Conservation (phyloP, 192 early-diverging fungal genomes). For the Coemansia sp. region DNA sequence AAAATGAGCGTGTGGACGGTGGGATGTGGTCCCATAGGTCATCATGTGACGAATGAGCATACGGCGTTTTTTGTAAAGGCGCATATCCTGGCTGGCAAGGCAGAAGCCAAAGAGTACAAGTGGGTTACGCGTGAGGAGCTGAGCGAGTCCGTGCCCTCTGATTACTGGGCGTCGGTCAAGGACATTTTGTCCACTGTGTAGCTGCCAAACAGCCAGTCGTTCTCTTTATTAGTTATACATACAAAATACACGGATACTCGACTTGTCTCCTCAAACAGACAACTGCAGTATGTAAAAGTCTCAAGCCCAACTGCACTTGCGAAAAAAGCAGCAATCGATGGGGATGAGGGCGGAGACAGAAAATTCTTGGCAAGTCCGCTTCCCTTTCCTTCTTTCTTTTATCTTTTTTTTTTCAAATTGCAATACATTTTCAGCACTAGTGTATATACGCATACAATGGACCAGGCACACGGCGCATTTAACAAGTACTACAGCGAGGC, state of each 20-base stretch:
- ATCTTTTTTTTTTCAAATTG: background rate
- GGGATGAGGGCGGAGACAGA: too few relatives aligned
- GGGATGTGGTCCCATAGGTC: conserved; percentile 77
- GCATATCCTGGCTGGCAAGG: conserved; percentile 76
- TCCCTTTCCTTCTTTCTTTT: too few relatives aligned
- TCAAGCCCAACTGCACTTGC: too few relatives aligned
- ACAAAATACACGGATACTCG: too few relatives aligned
- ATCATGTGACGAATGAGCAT: conserved; percentile 52
- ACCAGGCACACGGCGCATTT: conserved; percentile 37
- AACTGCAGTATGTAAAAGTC: too few relatives aligned
- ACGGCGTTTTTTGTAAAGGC: conserved; percentile 86
- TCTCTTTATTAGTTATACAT: too few relatives aligned
- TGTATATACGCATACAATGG: conserved; percentile 25
- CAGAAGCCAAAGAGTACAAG: conserved; percentile 38
- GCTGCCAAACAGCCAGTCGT: too few relatives aligned
- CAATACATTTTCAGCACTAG: background rate
- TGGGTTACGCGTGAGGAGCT: conserved; percentile 53
- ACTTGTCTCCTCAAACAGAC: too few relatives aligned
- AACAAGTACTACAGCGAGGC: conserved; percentile 42
- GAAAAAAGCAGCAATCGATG: too few relatives aligned
- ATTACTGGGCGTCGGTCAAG: conserved; percentile 50
- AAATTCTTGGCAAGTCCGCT: too few relatives aligned
- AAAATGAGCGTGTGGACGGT: conserved; percentile 85
- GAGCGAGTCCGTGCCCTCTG: conserved; percentile 27
- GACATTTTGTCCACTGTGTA: conserved; percentile 36